These are phyloP conservation scores for Neonectria faginata DNA, from an alignment of 2,329 filamentous ascomycete genomes.

Conservation along the genomic window DNA sequence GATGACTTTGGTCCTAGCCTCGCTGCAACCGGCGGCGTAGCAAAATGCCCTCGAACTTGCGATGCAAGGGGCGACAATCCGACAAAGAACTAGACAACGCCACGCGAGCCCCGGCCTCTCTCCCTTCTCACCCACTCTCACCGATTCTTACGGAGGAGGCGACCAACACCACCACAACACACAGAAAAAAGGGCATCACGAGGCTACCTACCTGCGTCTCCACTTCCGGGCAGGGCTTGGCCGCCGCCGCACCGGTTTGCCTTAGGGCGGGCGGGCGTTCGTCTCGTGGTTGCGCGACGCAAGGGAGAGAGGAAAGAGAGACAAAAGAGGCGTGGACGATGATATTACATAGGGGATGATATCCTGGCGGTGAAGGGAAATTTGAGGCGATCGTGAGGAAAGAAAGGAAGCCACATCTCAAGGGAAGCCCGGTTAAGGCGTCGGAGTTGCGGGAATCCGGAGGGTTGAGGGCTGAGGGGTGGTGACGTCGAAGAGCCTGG, in stretches of 20 bases:
- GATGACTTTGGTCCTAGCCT: conserved; percentile 3
- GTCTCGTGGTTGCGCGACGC: not conserved
- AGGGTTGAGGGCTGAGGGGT: conserved; percentile 10
- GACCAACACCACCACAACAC: not conserved
- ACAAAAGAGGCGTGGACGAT: not conserved
- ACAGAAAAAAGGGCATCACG: conserved; percentile 1
- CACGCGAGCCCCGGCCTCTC: not conserved
- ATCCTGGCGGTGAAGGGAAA: not conserved
- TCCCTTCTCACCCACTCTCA: not conserved
- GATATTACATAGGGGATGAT: not conserved
- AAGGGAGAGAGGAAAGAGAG: not conserved
- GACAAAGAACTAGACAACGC: conserved; percentile 2
- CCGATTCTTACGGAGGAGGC: not conserved
- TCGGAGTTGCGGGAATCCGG: conserved; percentile 11
- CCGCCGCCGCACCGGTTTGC: not conserved
- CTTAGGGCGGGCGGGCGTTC: not conserved
- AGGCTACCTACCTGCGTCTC: not conserved
- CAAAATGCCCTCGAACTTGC: not conserved
- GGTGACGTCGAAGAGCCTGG: not conserved
- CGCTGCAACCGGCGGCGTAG: not conserved
- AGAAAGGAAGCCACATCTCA: too few relatives aligned
- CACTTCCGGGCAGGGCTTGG: conserved; percentile 5
- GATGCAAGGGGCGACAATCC: conserved; percentile 2
- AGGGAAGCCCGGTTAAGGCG: conserved; percentile 5
- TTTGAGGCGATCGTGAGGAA: not conserved